These are phyloP conservation scores for Mrakia frigida DNA, from an alignment of 768 basidiomycete genomes.

Conservation along the genomic window DNA sequence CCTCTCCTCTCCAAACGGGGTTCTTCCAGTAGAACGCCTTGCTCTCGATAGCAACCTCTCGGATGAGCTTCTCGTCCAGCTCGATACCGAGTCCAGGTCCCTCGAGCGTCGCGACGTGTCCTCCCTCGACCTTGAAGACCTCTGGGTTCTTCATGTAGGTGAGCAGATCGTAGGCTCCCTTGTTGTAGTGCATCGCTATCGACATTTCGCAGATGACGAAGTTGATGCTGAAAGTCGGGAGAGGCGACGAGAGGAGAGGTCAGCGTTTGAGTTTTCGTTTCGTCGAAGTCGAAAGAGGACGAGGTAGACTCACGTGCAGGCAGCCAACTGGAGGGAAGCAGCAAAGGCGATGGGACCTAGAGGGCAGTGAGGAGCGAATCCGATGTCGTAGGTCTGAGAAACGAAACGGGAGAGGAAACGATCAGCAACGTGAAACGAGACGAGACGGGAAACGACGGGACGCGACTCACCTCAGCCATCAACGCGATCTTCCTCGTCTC, in stretches of 20 bases:
- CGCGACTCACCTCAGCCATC: constrained; percentile 52
- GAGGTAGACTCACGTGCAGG: constrained; percentile 43
- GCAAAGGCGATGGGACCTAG: constrained; percentile 66
- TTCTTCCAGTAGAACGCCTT: constrained; percentile 53
- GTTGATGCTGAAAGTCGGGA: constrained; percentile 47
- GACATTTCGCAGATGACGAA: constrained; percentile 46
- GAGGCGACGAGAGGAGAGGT: no score
- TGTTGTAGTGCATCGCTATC: constrained; percentile 53
- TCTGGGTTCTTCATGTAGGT: constrained; percentile 53
- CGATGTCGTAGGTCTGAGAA: constrained; percentile 54
- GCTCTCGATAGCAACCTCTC: constrained; percentile 39
- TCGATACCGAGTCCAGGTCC: constrained; percentile 56
- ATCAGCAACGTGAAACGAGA: background rate
- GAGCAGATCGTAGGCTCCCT: constrained; percentile 52
- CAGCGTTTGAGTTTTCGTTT: no score
- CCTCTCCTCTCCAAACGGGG: constrained; percentile 55
- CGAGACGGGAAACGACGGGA: constrained; percentile 33
- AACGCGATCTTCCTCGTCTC: constrained; percentile 58
- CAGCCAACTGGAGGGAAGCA: constrained; percentile 56
- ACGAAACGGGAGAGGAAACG: no score
- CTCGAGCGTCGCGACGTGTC: constrained; percentile 51
- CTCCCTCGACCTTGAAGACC: constrained; percentile 55
- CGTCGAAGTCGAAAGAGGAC: no score
- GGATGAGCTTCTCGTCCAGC: constrained; percentile 57
- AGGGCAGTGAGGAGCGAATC: constrained; percentile 65